Percentiles rank a stretch among this genome's conserved stretches.
phyloP scores from a whole-genome alignment of 2,329 filamentous ascomycete genomes.

The Claviceps spartinae region DNA sequence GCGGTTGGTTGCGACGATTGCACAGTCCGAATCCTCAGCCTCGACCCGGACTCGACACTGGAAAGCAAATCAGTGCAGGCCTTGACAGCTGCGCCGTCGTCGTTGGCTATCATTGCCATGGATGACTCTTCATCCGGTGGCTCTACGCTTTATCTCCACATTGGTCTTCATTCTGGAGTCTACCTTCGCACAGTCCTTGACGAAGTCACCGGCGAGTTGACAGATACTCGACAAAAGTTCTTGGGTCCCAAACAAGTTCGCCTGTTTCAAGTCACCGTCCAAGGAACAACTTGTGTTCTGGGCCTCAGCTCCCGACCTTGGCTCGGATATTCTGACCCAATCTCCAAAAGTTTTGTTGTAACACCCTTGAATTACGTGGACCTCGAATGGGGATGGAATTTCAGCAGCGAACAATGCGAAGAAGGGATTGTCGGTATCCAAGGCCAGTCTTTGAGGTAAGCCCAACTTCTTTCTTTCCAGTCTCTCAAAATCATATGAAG shows the following conservation, averaged over 20 bases:
- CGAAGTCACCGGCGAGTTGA: slow-evolving; percentile 88
- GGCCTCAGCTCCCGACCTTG: slow-evolving; percentile 89
- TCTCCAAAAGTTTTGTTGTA: slow-evolving; percentile 78
- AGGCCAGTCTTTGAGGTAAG: slow-evolving; percentile 72
- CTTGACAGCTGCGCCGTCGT: slow-evolving; percentile 76
- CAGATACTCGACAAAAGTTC: slow-evolving; percentile 89
- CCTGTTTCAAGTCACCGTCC: slow-evolving; percentile 80
- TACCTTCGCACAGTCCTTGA: slow-evolving; percentile 92
- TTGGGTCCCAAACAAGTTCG: slow-evolving; percentile 82
- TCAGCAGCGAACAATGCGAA: slow-evolving; percentile 85
- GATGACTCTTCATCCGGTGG: slow-evolving; percentile 82
- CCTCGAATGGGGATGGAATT: slow-evolving; percentile 91
- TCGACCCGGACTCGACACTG: slow-evolving; percentile 80
- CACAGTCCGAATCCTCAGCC: slow-evolving; percentile 81
- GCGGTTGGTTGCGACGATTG: slow-evolving; percentile 96
- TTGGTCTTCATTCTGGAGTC: slow-evolving; percentile 87
- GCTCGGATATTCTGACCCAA: slow-evolving; percentile 84
- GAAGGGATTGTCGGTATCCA: slow-evolving; percentile 93
- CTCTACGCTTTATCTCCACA: slow-evolving; percentile 84
- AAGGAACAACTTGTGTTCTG: slow-evolving; percentile 72
- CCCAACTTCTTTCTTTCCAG: slow-evolving; percentile 7
- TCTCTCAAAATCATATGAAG: slow-evolving; percentile 23
- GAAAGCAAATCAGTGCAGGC: slow-evolving; percentile 93
- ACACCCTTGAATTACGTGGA: slow-evolving; percentile 81
- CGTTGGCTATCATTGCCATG: slow-evolving; percentile 88